Evolutionary conservation across 176 grass and related monocot genomes (phyloP).

Genomic region (Eremochloa ophiuroides): DNA sequence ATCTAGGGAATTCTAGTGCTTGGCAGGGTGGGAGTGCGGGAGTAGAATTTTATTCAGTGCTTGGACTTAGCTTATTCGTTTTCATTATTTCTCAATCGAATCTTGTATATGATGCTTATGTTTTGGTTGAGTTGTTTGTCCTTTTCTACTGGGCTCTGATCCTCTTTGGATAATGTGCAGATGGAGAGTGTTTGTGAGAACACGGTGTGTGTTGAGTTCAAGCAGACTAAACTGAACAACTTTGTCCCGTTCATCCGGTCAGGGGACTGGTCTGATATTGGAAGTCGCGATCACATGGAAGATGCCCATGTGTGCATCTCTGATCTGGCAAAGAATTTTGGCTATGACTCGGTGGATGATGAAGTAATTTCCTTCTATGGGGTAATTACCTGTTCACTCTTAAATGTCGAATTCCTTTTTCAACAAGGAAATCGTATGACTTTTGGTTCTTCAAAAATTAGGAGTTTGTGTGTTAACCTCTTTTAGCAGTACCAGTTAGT

Average conservation of each 20-base stretch:
- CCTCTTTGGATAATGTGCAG: constrained; percentile 27
- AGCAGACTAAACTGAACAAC: constrained; percentile 34
- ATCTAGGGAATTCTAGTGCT: background rate
- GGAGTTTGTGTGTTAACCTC: background rate
- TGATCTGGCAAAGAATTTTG: constrained; percentile 83
- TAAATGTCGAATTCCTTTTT: background rate
- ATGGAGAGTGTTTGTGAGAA: constrained; percentile 83
- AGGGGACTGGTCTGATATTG: constrained; percentile 90
- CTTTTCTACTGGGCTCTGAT: background rate
- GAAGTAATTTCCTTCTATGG: constrained; percentile 88
- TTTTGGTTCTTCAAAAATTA: too few relatives aligned
- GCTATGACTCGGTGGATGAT: constrained; percentile 23
- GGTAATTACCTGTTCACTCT: constrained; percentile 45
- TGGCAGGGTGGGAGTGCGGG: background rate
- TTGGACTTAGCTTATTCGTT: background rate
- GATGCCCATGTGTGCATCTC: constrained; percentile 94
- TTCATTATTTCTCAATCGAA: background rate
- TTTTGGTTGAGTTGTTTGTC: background rate
- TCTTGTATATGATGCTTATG: background rate
- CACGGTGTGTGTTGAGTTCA: constrained; percentile 56
- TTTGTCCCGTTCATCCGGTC: constrained; percentile 67
- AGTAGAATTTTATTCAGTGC: background rate
- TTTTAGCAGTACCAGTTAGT: background rate
- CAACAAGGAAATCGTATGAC: too few relatives aligned
- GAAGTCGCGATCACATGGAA: constrained; percentile 72